phyloP scores from a whole-genome alignment of 441 rosid genomes.

The Adansonia rubrostipa region DNA sequence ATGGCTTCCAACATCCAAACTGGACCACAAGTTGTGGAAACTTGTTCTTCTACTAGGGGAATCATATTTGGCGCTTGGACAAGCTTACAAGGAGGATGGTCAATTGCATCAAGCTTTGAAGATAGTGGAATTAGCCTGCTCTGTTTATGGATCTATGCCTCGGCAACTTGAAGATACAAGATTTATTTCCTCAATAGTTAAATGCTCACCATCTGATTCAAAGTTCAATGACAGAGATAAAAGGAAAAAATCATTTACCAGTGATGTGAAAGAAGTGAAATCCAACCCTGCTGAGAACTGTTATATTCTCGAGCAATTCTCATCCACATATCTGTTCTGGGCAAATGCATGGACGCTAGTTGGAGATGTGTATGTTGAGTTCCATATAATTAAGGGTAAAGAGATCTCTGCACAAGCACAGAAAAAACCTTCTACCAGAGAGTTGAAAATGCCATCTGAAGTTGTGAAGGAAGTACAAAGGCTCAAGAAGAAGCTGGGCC shows the following conservation, averaged over 20 bases:
- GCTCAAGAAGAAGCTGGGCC: conserved; percentile 78
- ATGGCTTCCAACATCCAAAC: conserved; percentile 89
- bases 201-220: conserved; percentile 38
- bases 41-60: conserved; percentile 96
- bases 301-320: conserved; percentile 53
- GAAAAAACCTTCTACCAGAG: conserved; percentile 44
- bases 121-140: conserved; percentile 84
- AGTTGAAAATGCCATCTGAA: conserved; percentile 79
- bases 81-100: conserved; percentile 80
- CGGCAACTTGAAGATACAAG: conserved; percentile 64
- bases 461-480: conserved; percentile 85
- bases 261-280: conserved; percentile 43
- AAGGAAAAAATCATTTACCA: conserved; percentile 37
- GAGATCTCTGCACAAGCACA: conserved; percentile 51
- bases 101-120: conserved; percentile 82
- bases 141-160: conserved; percentile 96
- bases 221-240: conserved; percentile 33
- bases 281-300: conserved; percentile 43
- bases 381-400: conserved; percentile 62
- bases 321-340: conserved; percentile 80
- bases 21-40: conserved; percentile 88
- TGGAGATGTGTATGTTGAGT: conserved; percentile 84
- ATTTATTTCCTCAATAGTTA: conserved; percentile 76
- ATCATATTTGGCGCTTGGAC: conserved; percentile 87
- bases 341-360: conserved; percentile 92